Conservation (phyloP, 768 basidiomycete genomes). For the Hemileccinum rubropunctum region DNA sequence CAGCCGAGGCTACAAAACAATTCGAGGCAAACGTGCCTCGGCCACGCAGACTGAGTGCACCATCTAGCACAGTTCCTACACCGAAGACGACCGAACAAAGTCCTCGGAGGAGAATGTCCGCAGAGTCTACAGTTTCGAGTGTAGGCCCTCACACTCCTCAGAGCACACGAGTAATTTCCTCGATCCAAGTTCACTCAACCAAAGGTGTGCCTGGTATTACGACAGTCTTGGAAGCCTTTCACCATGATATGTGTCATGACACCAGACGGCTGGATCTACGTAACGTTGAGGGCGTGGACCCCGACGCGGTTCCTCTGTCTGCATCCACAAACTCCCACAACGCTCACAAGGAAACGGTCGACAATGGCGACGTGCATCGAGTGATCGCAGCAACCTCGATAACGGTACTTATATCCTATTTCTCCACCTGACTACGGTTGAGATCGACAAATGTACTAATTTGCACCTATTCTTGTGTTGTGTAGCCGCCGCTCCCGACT, state of each 20-base stretch:
- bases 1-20: conserved; percentile 36
- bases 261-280: conserved; percentile 10
- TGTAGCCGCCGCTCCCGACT: conserved; percentile 22
- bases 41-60: conserved; percentile 31
- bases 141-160: conserved; percentile 21
- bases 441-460: conserved; percentile 22
- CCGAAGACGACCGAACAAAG: conserved; percentile 10
- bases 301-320: background rate
- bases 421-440: conserved; percentile 10
- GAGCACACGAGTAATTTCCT: conserved; percentile 12
- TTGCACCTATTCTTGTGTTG: conserved; percentile 6
- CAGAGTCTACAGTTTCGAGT: conserved; percentile 20
- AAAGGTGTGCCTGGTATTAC: conserved; percentile 27
- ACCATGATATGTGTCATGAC: conserved; percentile 20
- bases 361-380: conserved; percentile 20
- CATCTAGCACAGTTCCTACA: conserved; percentile 12
- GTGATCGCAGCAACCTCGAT: conserved; percentile 26
- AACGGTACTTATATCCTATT: conserved; percentile 28
- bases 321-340: conserved; percentile 5
- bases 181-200: background rate
- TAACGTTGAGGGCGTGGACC: conserved; percentile 8
- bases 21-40: conserved; percentile 41
- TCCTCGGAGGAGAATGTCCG: conserved; percentile 20
- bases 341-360: conserved; percentile 15
- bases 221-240: conserved; percentile 23